Percentiles rank a stretch among this genome's conserved stretches.
phyloP scores from a whole-genome alignment of 2,329 filamentous ascomycete genomes.

The Proliferodiscus dingleyae region DNA sequence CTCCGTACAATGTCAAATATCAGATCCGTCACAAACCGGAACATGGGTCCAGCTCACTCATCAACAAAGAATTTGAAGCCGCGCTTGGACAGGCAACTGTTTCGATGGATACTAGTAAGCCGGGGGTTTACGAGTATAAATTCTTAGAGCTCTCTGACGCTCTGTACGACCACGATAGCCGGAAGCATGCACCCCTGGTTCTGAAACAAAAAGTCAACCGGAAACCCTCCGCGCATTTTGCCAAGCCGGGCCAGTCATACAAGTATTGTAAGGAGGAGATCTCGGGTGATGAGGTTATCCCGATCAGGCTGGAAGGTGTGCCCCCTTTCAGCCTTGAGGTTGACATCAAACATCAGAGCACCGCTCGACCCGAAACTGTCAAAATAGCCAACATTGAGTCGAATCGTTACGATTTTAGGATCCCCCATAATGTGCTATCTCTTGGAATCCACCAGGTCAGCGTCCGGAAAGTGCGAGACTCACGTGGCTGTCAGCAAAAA shows the following conservation, averaged over 20 bases:
- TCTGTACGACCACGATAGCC: constrained; percentile 72
- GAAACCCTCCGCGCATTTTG: constrained; percentile 76
- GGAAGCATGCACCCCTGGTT: constrained; percentile 59
- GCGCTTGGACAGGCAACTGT: constrained; percentile 72
- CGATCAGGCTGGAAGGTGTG: constrained; percentile 75
- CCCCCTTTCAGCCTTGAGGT: constrained; percentile 89
- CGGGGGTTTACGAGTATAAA: constrained; percentile 80
- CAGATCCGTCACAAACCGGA: constrained; percentile 68
- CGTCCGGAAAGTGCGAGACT: constrained; percentile 85
- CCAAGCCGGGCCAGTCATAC: constrained; percentile 85
- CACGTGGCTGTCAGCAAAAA: constrained; percentile 77
- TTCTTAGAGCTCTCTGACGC: constrained; percentile 80
- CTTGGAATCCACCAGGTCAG: constrained; percentile 86
- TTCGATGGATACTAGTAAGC: constrained; percentile 77
- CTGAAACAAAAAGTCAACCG: constrained; percentile 81
- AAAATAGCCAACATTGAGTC: constrained; percentile 74
- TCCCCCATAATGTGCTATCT: constrained; percentile 79
- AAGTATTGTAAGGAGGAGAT: constrained; percentile 89
- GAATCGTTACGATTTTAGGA: constrained; percentile 71
- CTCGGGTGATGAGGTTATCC: constrained; percentile 78
- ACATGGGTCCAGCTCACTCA: constrained; percentile 60
- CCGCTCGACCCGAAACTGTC: constrained; percentile 72
- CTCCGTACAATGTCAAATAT: constrained; percentile 81
- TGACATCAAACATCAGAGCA: constrained; percentile 87
- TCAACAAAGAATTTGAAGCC: constrained; percentile 69